Base-by-base conservation (phyloP, 306 rosid species). In the Pyrus bretschneideri region DNA sequence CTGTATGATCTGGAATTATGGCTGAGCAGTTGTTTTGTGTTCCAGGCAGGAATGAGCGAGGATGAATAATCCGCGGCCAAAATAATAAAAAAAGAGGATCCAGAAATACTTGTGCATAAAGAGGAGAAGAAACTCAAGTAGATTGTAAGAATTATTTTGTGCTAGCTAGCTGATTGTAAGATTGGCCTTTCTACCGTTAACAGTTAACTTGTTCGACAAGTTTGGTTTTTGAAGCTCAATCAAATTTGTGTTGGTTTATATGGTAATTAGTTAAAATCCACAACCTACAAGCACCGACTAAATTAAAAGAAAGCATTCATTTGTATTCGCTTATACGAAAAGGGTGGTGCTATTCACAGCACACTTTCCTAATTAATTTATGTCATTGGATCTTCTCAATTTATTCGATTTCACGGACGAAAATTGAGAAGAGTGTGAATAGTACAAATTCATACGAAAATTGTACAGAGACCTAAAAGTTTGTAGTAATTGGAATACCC, bases 21-120 rank as follows among this genome's bases (percentile, higher is more conserved):
- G 21, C 44, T 4, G 27, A 25, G 69, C 21, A 25, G 21, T 18
- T 15, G 3, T 42, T 64, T 73, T 73, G 66, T 61, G 59, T 44
- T 60, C 59, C 70, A 74, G 77, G 59, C 58, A 65, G 23, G 73
- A 69, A 45, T 45, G 59, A 70, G 5, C 23, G 72, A 69, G 29
- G 58, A 44, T 15, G 8, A 44, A 23, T 42, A 42, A 67, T 42
- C 31, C 6, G 4, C 15, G 66, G 8, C 66, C 11, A 6, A 13
- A 27, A 61, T 12, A 60, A 57, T 7, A 27, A 23, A 6, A 3
- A 27, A 11, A 12, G 21, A 27, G 6, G 15, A 61, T 61, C 66
- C 4, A 44, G 57, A 27, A 17, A 9, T 42, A 18, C 58, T 59
- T 3, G 69, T 18, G 58, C 27, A 61, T 21, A 23, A 25, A 59